phyloP scores from a whole-genome alignment of 169 alveolate species.

The Toxoplasma gondii region DNA sequence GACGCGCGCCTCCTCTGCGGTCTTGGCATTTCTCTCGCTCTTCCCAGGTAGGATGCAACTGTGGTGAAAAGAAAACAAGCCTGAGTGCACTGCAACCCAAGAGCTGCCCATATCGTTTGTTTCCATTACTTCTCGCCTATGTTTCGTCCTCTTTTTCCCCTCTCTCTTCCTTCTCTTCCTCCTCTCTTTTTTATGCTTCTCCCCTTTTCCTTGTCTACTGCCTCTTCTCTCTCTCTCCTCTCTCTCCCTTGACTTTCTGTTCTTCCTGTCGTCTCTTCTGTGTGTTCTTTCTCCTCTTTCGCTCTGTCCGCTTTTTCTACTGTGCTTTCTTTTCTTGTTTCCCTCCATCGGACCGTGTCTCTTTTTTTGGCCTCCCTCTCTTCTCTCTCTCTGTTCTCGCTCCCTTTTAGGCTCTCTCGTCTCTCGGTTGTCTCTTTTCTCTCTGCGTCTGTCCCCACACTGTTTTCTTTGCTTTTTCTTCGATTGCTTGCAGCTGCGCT shows the following conservation, averaged over 20 bases:
- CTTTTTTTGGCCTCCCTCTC: not conserved
- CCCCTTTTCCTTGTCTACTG: not conserved
- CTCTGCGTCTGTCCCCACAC: not conserved
- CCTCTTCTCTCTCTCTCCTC: not conserved
- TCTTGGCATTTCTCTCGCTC: conserved; percentile 63
- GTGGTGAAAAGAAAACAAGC: not conserved
- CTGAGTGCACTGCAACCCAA: too few species aligned
- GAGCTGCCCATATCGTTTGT: too few species aligned
- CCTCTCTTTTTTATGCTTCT: not conserved
- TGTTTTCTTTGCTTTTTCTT: not conserved
- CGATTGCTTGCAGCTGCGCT: conserved; percentile 48
- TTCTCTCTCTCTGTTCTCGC: not conserved
- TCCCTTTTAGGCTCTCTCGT: not conserved
- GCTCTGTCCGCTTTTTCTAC: too few species aligned
- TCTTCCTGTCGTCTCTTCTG: too few species aligned
- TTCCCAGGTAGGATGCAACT: conserved; percentile 44
- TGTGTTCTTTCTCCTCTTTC: too few species aligned
- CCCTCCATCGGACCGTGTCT: too few species aligned
- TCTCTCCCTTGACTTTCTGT: too few species aligned
- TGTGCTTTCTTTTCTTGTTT: too few species aligned
- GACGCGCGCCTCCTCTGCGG: conserved; percentile 66
- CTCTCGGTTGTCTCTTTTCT: not conserved
- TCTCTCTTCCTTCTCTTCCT: not conserved
- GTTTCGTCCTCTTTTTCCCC: not conserved
- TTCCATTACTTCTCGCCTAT: too few species aligned